phyloP scores from a whole-genome alignment of 306 rosid genomes.

The Cicer cuneatum region DNA sequence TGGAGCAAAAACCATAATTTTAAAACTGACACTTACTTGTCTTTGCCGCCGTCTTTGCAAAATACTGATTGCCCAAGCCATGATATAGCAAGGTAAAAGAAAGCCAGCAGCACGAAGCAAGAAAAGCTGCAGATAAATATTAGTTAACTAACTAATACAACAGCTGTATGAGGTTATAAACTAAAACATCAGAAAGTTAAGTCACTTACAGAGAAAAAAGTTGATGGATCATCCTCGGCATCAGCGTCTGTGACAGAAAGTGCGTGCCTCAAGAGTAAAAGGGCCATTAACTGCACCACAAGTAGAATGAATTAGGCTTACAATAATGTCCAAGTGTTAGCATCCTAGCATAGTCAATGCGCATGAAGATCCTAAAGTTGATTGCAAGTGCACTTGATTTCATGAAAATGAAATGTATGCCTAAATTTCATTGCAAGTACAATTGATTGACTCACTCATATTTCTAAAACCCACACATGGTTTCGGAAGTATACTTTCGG shows the following conservation, averaged over 20 bases:
- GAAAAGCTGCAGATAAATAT: constrained; percentile 65
- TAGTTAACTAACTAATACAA: neutral
- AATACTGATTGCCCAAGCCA: constrained; percentile 98
- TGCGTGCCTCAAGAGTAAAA: constrained; percentile 84
- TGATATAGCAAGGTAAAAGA: constrained; percentile 94
- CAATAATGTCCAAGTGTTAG: constrained; percentile 14
- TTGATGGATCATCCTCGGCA: constrained; percentile 69
- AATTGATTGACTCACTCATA: too few species aligned
- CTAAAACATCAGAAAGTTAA: neutral
- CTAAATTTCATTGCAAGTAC: neutral
- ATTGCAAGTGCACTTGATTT: constrained; percentile 18
- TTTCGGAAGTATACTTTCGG: too few species aligned
- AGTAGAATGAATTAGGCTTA: constrained; percentile 18
- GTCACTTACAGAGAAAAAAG: constrained; percentile 76
- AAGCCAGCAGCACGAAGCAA: constrained; percentile 98
- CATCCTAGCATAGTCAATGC: neutral
- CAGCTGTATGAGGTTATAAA: neutral
- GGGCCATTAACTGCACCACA: constrained; percentile 80
- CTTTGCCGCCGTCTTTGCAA: constrained; percentile 93
- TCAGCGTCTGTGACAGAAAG: constrained; percentile 72
- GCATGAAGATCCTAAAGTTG: neutral
- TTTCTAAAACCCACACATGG: too few species aligned
- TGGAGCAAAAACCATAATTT: neutral
- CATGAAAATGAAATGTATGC: neutral
- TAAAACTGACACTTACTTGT: constrained; percentile 62